Conservation (phyloP, 2,329 filamentous ascomycete genomes). For the Lecanicillium sp. region DNA sequence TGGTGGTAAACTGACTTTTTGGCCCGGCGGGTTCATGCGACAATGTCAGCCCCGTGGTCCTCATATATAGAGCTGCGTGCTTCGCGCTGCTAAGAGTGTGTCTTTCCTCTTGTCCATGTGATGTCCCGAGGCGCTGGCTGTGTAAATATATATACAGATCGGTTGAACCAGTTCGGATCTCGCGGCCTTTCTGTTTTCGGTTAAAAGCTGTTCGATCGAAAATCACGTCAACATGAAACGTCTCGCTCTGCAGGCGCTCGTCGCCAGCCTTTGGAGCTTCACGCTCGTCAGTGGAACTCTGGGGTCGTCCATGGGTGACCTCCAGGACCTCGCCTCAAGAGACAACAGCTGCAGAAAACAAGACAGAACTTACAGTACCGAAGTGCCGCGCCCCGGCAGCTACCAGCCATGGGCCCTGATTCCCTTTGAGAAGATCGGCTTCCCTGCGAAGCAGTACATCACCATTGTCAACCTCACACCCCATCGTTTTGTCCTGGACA, state of each 20-base stretch:
- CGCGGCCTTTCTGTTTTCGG: background rate
- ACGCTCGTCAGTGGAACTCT: background rate
- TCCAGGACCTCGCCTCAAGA: background rate
- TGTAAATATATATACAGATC: slow-evolving; percentile 6
- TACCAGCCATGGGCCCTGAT: slow-evolving; percentile 15
- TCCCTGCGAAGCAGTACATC: slow-evolving; percentile 23
- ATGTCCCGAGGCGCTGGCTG: background rate
- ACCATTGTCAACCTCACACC: slow-evolving; percentile 31
- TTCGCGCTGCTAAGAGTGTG: background rate
- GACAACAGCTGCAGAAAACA: slow-evolving; percentile 8
- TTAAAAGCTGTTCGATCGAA: background rate
- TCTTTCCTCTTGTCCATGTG: slow-evolving; percentile 1
- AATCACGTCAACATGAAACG: slow-evolving; percentile 7
- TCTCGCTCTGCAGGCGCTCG: slow-evolving; percentile 1
- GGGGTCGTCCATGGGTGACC: background rate
- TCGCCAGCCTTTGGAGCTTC: slow-evolving; percentile 6
- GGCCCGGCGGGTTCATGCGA: slow-evolving; percentile 1
- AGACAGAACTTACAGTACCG: slow-evolving; percentile 13
- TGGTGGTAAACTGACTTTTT: background rate
- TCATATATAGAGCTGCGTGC: background rate
- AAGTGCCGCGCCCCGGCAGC: slow-evolving; percentile 13
- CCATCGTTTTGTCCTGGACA: slow-evolving; percentile 22
- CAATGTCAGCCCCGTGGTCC: slow-evolving; percentile 8
- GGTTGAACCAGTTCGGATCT: background rate
- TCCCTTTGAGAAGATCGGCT: slow-evolving; percentile 12